Percentiles rank a stretch among this genome's conserved stretches.
Conservation (phyloP, 305 asterid genomes). For the Striga hermonthica region DNA sequence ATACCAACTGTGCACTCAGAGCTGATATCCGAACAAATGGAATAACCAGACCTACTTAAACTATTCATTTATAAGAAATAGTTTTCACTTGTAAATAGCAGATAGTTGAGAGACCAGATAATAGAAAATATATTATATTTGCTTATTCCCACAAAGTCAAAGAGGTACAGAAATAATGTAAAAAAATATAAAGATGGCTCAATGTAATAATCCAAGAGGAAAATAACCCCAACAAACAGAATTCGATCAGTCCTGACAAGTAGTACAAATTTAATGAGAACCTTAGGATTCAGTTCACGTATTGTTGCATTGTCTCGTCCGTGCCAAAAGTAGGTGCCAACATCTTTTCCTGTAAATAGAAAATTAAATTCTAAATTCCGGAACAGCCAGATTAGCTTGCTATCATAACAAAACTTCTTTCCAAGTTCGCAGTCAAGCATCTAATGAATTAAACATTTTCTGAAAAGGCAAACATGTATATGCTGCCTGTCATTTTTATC, state of each 20-base stretch:
- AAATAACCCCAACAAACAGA: constrained; percentile 3
- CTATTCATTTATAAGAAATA: too few species aligned
- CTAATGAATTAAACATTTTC: constrained; percentile 3
- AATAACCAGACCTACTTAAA: constrained; percentile 12
- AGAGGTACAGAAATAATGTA: too few species aligned
- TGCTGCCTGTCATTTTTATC: background rate
- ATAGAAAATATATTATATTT: too few species aligned
- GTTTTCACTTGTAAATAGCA: too few species aligned
- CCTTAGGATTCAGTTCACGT: constrained; percentile 96
- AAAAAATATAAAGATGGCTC: constrained; percentile 3
- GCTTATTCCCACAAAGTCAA: too few species aligned
- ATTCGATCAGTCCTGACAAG: constrained; percentile 18
- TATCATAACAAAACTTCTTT: constrained; percentile 21
- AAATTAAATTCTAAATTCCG: constrained; percentile 24
- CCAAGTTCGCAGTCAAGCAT: constrained; percentile 28
- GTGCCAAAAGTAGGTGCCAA: constrained; percentile 84
- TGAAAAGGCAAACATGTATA: constrained; percentile 25
- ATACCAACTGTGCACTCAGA: constrained; percentile 2
- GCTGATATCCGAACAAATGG: background rate
- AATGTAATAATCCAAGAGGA: constrained; percentile 3
- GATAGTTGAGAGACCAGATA: too few species aligned
- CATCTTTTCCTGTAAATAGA: constrained; percentile 61
- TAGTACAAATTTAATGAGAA: constrained; percentile 31
- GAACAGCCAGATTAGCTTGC: constrained; percentile 25
- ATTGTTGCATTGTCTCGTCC: constrained; percentile 70